Base-by-base conservation (phyloP, 2,329 filamentous ascomycete genomes). In the Hypoxylon sp. region DNA sequence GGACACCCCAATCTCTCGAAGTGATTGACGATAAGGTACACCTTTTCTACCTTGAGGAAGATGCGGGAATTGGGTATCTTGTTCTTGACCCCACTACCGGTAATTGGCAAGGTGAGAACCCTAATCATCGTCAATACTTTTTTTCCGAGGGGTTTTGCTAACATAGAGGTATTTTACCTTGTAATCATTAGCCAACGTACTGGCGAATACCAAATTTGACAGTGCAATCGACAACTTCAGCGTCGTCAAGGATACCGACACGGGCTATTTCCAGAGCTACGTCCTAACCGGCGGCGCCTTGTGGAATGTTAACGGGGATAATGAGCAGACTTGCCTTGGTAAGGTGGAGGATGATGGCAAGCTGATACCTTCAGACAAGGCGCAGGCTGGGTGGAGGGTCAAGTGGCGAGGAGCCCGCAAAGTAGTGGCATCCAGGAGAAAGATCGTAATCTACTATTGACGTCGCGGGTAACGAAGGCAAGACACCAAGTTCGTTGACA, bases 1-100 rank as follows among this genome's bases (percentile, higher is more conserved):
- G 67, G 4, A 69, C 67, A 25, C 67, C 67, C 4, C 67, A 63
- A 51, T 59, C 28, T n/a, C 67, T 69, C 19, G 67, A 69, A 36
- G 56, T 69, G 21, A 61, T 69, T 3, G 51, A 64, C 34, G 56
- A 64, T 13, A 67, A 51, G 23, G 17, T 69, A 3, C 52, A 67
- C 34, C 63, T 69, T 5, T 69, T 69, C 46, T 69, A 67, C 23
- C 13, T 67, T 7, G 56, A 61, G 43, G 32, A 58, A 41, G 46
- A 51, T 5, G 56, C 14, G 1, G 63, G 63, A 3, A 56, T 69
- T 7, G 32, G 63, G 5, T 67, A 59, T 19, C 19, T 69, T 7
- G 52, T 59, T 9, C 48, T 58, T 34, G 63, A 69, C 23, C 21
- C 63, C 3, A 2, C 17, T 19, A 59, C 60, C 1, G 48, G 48